Evolutionary conservation across 2,329 filamentous ascomycete genomes (phyloP).

Genomic region (Colletotrichum theobromicola): DNA sequence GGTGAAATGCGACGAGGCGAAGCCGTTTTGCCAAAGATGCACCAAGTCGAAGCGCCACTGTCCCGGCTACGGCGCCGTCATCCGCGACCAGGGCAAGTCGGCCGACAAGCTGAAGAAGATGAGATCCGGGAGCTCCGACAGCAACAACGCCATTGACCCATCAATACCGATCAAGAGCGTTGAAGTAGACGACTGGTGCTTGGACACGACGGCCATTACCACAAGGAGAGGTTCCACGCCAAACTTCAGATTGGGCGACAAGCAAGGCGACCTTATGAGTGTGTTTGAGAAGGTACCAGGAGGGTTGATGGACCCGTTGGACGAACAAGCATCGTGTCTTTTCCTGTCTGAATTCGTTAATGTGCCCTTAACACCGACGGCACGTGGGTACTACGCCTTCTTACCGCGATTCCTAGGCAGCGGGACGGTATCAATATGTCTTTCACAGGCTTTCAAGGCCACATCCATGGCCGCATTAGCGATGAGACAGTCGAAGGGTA

Average conservation of each 20-base stretch:
- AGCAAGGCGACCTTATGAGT: constrained; percentile 4
- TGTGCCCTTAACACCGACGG: not conserved
- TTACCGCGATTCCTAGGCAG: constrained; percentile 15
- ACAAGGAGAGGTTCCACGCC: not conserved
- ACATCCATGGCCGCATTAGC: constrained; percentile 21
- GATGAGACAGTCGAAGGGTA: constrained; percentile 4
- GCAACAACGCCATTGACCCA: not conserved
- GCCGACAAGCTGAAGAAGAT: constrained; percentile 17
- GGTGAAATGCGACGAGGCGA: constrained; percentile 62
- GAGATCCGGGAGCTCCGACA: not conserved
- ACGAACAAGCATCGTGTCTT: constrained; percentile 20
- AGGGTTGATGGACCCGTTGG: constrained; percentile 3
- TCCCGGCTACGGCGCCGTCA: constrained; percentile 27
- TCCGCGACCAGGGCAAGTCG: constrained; percentile 26
- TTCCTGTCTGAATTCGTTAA: constrained; percentile 23
- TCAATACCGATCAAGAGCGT: not conserved
- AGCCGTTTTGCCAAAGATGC: constrained; percentile 58
- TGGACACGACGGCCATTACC: not conserved
- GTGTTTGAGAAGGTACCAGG: constrained; percentile 8
- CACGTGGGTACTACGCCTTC: constrained; percentile 16
- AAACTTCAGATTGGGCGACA: not conserved
- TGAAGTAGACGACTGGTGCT: not conserved
- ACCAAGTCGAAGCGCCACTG: constrained; percentile 37
- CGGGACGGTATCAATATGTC: constrained; percentile 6
- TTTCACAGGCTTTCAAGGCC: constrained; percentile 17